Evolutionary conservation across 345 rosid genomes (phyloP).

Genomic region (Microthlaspi erraticum): DNA sequence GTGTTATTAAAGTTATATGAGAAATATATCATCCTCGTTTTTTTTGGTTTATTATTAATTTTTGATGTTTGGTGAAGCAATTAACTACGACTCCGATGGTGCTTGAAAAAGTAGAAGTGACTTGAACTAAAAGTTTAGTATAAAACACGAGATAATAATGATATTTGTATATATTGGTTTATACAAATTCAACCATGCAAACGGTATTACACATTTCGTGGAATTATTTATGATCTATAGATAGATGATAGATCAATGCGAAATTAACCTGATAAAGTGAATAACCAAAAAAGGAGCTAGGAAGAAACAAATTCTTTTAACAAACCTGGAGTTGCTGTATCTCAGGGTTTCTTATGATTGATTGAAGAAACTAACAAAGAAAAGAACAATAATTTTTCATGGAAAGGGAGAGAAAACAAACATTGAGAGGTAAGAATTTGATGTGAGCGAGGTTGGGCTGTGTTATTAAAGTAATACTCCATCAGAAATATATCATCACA

Average conservation of each 20-base stretch:
- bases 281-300: not conserved
- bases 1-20: not conserved
- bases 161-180: not conserved
- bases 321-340: conserved; percentile 28
- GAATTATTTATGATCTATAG: not conserved
- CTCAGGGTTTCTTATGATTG: not conserved
- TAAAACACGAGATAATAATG: conserved; percentile 29
- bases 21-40: not conserved
- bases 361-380: too few relatives aligned
- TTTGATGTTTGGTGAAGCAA: conserved; percentile 35
- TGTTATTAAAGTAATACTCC: not conserved
- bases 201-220: conserved; percentile 5
- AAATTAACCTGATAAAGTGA: conserved; percentile 3
- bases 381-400: too few relatives aligned
- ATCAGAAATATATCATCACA: not conserved
- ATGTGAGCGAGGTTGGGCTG: conserved; percentile 34
- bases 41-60: not conserved
- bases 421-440: conserved; percentile 27
- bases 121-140: conserved; percentile 42
- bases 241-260: not conserved
- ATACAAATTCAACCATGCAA: not conserved
- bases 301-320: conserved; percentile 15
- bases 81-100: conserved; percentile 11
- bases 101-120: conserved; percentile 33
- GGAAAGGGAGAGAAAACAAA: too few relatives aligned